Base-by-base conservation (phyloP, 1,284 basidiomycete species). In the Pulchroboletus neoregius region DNA sequence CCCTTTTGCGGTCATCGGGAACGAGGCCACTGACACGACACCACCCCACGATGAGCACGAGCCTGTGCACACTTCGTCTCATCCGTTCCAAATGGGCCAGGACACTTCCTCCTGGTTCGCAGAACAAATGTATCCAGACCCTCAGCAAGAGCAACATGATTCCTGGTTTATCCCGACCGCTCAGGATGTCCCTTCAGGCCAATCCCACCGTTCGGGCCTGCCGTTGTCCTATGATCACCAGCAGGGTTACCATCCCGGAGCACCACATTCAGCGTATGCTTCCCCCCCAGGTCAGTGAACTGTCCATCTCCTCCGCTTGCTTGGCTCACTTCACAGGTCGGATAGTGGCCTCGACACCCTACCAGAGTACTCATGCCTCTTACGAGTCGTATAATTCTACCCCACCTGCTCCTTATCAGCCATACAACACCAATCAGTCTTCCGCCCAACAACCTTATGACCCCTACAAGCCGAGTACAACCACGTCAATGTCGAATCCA, bases 1-100 rank as follows among this genome's bases (percentile, higher is more conserved):
- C 68, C 79, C 79, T 35, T 88, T 88, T 67, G 75, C 82, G 49
- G 68, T 74, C 47, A 72, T 84, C 49, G 82, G 79, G 34, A 67
- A 63, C 54, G 65, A 68, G 45, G 60, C 56, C 46, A 51, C 45
- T 46, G 60, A 58, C 56, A 56, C 60, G 54, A 52, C 58, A 48
- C 51, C 56, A 49, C 48, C 55, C 49, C 50, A 56, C 43, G 51
- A 54, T 49, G 60, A 65, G 30, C 40, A 54, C 45, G 50, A 50
- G 32, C 30, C 37, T 23, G 38, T 22, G n/a, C 50, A 53, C 37
- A 37, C 48, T 46, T 51, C 58, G 22, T 52, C 66, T 43, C 48
- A 46, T 52, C 38, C 58, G 33, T 39, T 37, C 39, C 53, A 59
- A 39, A 69, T 68, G 66, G 67, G 63, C 15, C 68, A 66, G 44